A percentile compares a stretch with the other conserved stretches of the same genome.
phyloP scores from a whole-genome alignment of 257 asterid species.

The Voacanga thouarsii region DNA sequence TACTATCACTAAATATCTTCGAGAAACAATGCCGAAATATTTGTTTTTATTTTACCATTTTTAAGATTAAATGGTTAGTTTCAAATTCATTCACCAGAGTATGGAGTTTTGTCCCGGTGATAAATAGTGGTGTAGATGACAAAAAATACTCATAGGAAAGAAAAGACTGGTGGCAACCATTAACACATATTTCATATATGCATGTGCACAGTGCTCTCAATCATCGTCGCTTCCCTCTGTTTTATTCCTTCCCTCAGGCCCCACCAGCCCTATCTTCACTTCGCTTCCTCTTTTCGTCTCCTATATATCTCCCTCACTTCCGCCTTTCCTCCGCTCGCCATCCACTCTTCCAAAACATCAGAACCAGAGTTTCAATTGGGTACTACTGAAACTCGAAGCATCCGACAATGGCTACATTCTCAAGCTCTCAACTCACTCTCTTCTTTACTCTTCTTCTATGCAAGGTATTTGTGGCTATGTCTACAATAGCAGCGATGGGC shows the following conservation, averaged over 20 bases:
- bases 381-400: background rate
- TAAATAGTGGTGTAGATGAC: too few species aligned
- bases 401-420: constrained; percentile 28
- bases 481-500: constrained; percentile 43
- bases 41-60: too few species aligned
- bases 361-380: background rate
- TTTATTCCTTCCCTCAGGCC: background rate
- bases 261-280: constrained; percentile 13
- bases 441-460: constrained; percentile 19
- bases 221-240: background rate
- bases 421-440: constrained; percentile 12
- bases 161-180: too few species aligned
- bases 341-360: background rate
- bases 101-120: too few species aligned
- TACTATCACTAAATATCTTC: too few species aligned
- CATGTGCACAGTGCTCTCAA: too few species aligned
- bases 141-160: too few species aligned
- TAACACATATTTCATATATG: too few species aligned
- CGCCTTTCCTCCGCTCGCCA: background rate
- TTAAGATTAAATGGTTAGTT: too few species aligned
- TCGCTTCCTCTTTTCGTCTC: background rate
- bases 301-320: background rate
- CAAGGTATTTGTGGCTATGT: constrained; percentile 27
- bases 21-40: too few species aligned
- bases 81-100: too few species aligned